A percentile compares a stretch with the other conserved stretches of the same genome.
Conservation (phyloP, 2,329 filamentous ascomycete species). For the Aspergillus fumigatus region DNA sequence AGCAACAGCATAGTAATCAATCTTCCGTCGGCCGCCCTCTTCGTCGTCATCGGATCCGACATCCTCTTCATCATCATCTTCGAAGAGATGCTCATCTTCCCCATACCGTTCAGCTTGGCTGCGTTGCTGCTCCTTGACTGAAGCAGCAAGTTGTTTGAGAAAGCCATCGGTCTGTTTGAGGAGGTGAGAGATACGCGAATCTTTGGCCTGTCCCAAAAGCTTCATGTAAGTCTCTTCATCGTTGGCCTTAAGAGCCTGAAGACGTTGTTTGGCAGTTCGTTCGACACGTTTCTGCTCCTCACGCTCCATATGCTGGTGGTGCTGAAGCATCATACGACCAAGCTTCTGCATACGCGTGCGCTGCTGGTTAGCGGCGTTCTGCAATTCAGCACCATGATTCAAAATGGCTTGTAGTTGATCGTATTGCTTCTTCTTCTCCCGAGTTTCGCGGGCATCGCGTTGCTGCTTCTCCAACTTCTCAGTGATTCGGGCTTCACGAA, state of each 20-base stretch:
- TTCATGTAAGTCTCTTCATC: conserved; percentile 99
- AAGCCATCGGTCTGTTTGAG: conserved; percentile 97
- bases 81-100: conserved; percentile 52
- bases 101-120: conserved; percentile 76
- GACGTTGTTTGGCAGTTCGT: conserved; percentile 97
- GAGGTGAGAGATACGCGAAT: conserved; percentile 96
- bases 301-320: conserved; percentile 96
- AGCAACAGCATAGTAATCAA: conserved; percentile 98
- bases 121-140: conserved; percentile 90
- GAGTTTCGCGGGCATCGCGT: conserved; percentile 87
- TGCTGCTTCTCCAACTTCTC: conserved; percentile 99
- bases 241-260: conserved; percentile 96
- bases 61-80: conserved; percentile 61
- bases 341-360: conserved; percentile 77
- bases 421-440: conserved; percentile 95
- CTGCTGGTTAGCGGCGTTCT: conserved; percentile 61
- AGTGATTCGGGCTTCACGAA: conserved; percentile 91
- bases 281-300: conserved; percentile 99
- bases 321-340: conserved; percentile 78
- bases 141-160: conserved; percentile 89
- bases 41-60: conserved; percentile 64
- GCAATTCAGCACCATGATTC: conserved; percentile 74
- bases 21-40: conserved; percentile 64
- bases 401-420: conserved; percentile 88
- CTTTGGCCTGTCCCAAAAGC: conserved; percentile 95